Evolutionary conservation across 164 flowering plant genomes (phyloP), one percentile per base, ranked within the genome.

Genomic region (Akebia trifoliata): DNA sequence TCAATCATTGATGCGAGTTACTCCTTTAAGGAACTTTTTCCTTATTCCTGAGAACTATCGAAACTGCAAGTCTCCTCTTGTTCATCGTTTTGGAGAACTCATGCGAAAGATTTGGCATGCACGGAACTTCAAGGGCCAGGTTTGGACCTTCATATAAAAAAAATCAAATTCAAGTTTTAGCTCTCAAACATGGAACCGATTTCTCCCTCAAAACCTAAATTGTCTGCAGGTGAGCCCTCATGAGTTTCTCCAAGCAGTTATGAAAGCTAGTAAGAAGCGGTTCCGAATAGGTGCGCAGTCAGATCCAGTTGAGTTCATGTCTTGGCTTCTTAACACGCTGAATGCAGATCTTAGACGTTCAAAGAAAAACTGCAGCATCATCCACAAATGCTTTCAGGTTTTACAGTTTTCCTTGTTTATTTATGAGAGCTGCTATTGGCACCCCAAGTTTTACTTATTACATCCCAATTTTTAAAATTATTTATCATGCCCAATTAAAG

Each of bases 111-210:
- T 93, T 44, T 93, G 99, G 99, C 99, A 93, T 73, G 82, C 96
- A 24, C 73, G 89, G 50, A 93, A 93, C 75, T 93, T 93, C 55
- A 93, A 93, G 72, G 97, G 99, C 74, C 99, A 93, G 89, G 99
- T 93, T 36, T 67, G 70, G 2, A 46, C 10, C 37, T 57, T n/a
- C n/a, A n/a, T 37, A 2, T 47, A 11, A 35, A 35, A 11, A 9
- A 12, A 9, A 11, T 24, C 50, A 14, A 4, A 14, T 24, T 24
- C 5, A 24, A 24, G 50, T 24, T 15, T 47, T 17, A 4, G 36
- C 4, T 4, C 9, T 5, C 9, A 34, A 4, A 9, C 9, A 11
- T 38, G 22, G 18, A 25, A 6, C 24, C 37, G 25, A 51, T 30
- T 12, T 61, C 57, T 17, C 29, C 14, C n/a, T n/a, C n/a, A n/a